phyloP scores from a whole-genome alignment of 2,329 filamentous ascomycete genomes.

The Penicillium sp. region DNA sequence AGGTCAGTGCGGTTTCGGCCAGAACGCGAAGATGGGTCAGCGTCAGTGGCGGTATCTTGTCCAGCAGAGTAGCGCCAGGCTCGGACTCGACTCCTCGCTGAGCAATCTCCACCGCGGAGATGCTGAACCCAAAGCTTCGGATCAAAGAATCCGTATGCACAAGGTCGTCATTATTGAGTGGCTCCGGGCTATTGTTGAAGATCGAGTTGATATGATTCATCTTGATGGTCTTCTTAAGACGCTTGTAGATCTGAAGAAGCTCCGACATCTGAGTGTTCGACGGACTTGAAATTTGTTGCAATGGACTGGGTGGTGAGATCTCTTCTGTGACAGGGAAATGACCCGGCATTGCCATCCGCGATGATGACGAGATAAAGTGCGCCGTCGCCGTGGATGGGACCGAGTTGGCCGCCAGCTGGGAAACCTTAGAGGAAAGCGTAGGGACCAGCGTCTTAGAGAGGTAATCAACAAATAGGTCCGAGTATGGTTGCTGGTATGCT shows the following conservation, averaged over 20 bases:
- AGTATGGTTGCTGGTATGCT: slow-evolving; percentile 34
- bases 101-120: slow-evolving; percentile 83
- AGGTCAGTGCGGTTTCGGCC: slow-evolving; percentile 81
- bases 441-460: slow-evolving; percentile 47
- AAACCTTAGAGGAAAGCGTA: slow-evolving; percentile 42
- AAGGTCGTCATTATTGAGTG: slow-evolving; percentile 43
- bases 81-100: slow-evolving; percentile 77
- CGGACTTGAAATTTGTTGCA: slow-evolving; percentile 27
- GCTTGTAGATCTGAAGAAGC: slow-evolving; percentile 51
- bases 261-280: slow-evolving; percentile 40
- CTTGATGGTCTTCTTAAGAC: slow-evolving; percentile 51
- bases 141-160: slow-evolving; percentile 43
- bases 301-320: slow-evolving; percentile 25
- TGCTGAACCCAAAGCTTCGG: slow-evolving; percentile 66
- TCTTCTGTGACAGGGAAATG: slow-evolving; percentile 36
- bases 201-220: slow-evolving; percentile 47
- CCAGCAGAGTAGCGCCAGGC: slow-evolving; percentile 67
- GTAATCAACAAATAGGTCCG: slow-evolving; percentile 49
- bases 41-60: slow-evolving; percentile 75
- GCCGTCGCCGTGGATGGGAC: slow-evolving; percentile 21
- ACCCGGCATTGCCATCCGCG: slow-evolving; percentile 36
- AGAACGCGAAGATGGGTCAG: slow-evolving; percentile 83
- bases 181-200: slow-evolving; percentile 42
- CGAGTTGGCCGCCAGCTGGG: slow-evolving; percentile 28
- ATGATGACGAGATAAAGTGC: slow-evolving; percentile 25